These are phyloP conservation scores for Neohortaea acidophila DNA, from an alignment of 495 filamentous ascomycete genomes.

Conservation along the genomic window DNA sequence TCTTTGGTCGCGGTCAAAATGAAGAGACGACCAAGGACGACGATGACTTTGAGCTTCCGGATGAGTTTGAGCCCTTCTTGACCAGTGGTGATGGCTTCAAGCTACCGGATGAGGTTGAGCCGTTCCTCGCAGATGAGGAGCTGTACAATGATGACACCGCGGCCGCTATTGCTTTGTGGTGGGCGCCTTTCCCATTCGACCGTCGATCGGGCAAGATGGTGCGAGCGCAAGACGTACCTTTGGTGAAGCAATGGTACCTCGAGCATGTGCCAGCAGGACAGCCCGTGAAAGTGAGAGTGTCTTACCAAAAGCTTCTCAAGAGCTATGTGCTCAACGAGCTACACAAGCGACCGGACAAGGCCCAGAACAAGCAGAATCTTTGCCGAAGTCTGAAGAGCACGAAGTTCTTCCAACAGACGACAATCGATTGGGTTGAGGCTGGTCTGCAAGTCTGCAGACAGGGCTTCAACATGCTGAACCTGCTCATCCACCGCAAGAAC, in stretches of 20 bases:
- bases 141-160: conserved; percentile 82
- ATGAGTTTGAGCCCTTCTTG: conserved; percentile 71
- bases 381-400: conserved; percentile 81
- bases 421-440: conserved; percentile 98
- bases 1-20: conserved; percentile 72
- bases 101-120: conserved; percentile 63
- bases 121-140: conserved; percentile 81
- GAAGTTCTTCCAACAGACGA: conserved; percentile 99
- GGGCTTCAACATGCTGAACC: conserved; percentile 98
- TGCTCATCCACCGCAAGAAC: conserved; percentile 97
- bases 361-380: conserved; percentile 85
- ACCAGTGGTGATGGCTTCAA: conserved; percentile 86
- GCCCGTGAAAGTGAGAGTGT: conserved; percentile 96
- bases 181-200: conserved; percentile 95
- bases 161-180: conserved; percentile 89
- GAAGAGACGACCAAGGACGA: conserved; percentile 60
- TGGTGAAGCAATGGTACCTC: conserved; percentile 97
- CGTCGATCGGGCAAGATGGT: conserved; percentile 95
- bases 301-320: conserved; percentile 96
- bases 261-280: conserved; percentile 88
- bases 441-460: conserved; percentile 96
- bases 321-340: conserved; percentile 92
- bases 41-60: conserved; percentile 56
- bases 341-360: conserved; percentile 87
- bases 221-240: conserved; percentile 86